Percentiles rank a stretch among this genome's conserved stretches.
Conservation (phyloP, 169 alveolate species). For the Miamiensis avidus region DNA sequence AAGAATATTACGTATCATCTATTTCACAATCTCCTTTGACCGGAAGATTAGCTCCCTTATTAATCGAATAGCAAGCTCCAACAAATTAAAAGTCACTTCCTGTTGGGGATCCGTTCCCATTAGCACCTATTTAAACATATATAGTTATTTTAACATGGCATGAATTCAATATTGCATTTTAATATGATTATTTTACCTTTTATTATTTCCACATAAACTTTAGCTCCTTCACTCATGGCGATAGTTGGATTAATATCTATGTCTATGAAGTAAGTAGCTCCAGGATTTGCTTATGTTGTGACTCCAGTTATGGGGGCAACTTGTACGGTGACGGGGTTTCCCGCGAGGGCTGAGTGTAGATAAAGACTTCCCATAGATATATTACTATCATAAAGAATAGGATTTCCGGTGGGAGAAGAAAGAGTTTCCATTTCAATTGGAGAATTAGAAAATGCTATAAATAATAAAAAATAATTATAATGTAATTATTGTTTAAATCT, state of each 20-base stretch:
- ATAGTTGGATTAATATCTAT: neutral
- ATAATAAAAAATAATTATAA: too few species aligned
- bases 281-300: neutral
- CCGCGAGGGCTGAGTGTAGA: neutral
- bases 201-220: neutral
- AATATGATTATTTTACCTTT: neutral
- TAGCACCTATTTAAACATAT: too few species aligned
- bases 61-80: neutral
- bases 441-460: too few species aligned
- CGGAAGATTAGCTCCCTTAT: neutral
- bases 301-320: neutral
- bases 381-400: neutral
- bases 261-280: too few species aligned
- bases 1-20: neutral
- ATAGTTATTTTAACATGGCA: neutral
- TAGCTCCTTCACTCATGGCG: neutral
- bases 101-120: neutral
- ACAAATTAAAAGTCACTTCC: neutral
- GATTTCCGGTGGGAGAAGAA: neutral
- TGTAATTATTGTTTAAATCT: neutral
- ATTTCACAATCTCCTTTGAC: neutral
- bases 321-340: neutral
- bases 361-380: neutral
- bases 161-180: too few species aligned
- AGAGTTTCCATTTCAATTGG: neutral